These are phyloP conservation scores for Arabidopsis suecica DNA, from an alignment of 345 rosid genomes.

Conservation along the genomic window DNA sequence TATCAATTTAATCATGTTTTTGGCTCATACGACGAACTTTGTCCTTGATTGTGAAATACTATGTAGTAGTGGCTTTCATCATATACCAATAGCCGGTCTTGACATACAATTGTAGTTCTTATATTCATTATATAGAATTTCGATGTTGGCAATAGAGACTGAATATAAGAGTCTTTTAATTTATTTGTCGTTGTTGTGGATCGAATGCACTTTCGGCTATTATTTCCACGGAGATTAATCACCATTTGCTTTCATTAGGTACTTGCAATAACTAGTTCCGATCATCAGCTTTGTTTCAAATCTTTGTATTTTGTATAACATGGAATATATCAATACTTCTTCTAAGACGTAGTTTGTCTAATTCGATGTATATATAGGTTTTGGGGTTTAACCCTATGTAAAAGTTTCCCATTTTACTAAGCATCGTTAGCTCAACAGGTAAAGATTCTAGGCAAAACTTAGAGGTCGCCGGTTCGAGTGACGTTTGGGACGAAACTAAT, in stretches of 20 bases:
- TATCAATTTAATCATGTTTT: constrained; percentile 32
- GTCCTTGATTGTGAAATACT: constrained; percentile 27
- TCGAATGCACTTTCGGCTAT: neutral
- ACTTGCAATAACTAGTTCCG: neutral
- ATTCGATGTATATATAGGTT: neutral
- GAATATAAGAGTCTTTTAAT: neutral
- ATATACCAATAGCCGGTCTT: constrained; percentile 19
- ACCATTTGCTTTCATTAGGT: too few species aligned
- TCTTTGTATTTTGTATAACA: neutral
- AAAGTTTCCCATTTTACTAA: too few species aligned
- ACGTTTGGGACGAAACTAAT: too few species aligned
- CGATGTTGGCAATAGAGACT: neutral
- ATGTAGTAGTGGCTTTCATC: constrained; percentile 28
- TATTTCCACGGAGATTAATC: neutral
- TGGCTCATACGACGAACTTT: constrained; percentile 46
- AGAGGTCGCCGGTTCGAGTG: too few species aligned
- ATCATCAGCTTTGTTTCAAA: neutral
- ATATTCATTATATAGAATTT: neutral
- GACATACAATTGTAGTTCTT: constrained; percentile 1
- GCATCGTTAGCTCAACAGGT: too few species aligned
- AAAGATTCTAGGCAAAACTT: too few species aligned
- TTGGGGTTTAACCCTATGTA: neutral
- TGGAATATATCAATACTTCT: neutral
- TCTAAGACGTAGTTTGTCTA: neutral
- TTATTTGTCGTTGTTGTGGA: neutral